phyloP scores from a whole-genome alignment of 148 eudicot genomes.

The Cornus controversa region DNA sequence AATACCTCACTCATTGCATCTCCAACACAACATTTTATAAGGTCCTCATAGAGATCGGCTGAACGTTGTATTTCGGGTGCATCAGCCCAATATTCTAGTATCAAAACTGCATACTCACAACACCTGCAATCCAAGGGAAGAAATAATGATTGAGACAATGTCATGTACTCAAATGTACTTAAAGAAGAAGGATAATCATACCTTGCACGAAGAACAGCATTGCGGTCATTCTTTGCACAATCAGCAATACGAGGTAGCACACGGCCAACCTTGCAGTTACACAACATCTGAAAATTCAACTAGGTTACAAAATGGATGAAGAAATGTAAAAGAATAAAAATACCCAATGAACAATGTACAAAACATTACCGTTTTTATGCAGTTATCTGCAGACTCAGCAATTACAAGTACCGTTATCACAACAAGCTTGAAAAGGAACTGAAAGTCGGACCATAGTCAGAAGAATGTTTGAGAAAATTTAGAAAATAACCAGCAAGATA shows the following conservation, averaged over 20 bases:
- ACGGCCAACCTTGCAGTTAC: constrained; percentile 97
- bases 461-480: constrained; percentile 18
- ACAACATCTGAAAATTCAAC: constrained; percentile 69
- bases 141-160: neutral
- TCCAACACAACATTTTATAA: constrained; percentile 85
- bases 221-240: constrained; percentile 86
- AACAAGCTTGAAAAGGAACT: constrained; percentile 97
- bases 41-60: constrained; percentile 94
- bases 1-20: constrained; percentile 99
- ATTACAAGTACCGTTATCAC: constrained; percentile 99
- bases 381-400: constrained; percentile 98
- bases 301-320: constrained; percentile 3
- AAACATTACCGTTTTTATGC: constrained; percentile 88
- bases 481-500: constrained; percentile 3
- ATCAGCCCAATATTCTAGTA: constrained; percentile 96
- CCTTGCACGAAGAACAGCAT: constrained; percentile 92
- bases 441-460: constrained; percentile 38
- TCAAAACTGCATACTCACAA: constrained; percentile 93
- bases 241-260: constrained; percentile 89
- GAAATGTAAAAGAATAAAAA: constrained; percentile 2
- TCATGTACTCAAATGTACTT: neutral
- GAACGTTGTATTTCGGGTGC: constrained; percentile 96
- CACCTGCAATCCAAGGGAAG: constrained; percentile 51
- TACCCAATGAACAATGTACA: neutral
- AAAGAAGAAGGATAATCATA: constrained; percentile 19